Conservation (phyloP, 352 stramenopile genomes). For the Phytophthora meadii region DNA sequence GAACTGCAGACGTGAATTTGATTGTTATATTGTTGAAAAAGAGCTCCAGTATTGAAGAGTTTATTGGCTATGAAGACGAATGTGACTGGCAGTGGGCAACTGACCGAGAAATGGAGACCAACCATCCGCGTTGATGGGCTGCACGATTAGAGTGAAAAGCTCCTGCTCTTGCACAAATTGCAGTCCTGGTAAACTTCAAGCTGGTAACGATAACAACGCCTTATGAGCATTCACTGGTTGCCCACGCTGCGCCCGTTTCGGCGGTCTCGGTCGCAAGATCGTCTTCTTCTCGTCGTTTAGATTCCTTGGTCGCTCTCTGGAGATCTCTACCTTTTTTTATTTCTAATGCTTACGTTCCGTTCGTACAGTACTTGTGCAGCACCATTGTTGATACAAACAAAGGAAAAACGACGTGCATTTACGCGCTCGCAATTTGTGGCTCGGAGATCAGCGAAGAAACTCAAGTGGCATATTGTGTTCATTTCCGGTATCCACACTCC, state of each 20-base stretch:
- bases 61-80: background rate
- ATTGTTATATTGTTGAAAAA: background rate
- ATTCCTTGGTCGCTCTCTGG: background rate
- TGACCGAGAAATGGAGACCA: conserved; percentile 10
- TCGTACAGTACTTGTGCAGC: too few relatives aligned
- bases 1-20: background rate
- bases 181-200: conserved; percentile 32
- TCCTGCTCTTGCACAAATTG: conserved; percentile 23
- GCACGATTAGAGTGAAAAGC: conserved; percentile 26
- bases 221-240: conserved; percentile 22
- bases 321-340: too few relatives aligned
- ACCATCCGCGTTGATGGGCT: conserved; percentile 23
- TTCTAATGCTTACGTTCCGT: too few relatives aligned
- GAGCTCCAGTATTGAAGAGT: background rate
- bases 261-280: conserved; percentile 6
- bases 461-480: too few relatives aligned
- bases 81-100: background rate
- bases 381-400: too few relatives aligned
- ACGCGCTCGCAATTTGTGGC: too few relatives aligned
- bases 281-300: conserved; percentile 9
- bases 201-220: conserved; percentile 15
- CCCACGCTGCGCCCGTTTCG: background rate
- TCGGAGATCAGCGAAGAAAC: too few relatives aligned
- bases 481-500: too few relatives aligned
- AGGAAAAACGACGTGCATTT: too few relatives aligned